phyloP scores from a whole-genome alignment of 768 basidiomycete genomes.

The Rhodosporidiobolus sp. region DNA sequence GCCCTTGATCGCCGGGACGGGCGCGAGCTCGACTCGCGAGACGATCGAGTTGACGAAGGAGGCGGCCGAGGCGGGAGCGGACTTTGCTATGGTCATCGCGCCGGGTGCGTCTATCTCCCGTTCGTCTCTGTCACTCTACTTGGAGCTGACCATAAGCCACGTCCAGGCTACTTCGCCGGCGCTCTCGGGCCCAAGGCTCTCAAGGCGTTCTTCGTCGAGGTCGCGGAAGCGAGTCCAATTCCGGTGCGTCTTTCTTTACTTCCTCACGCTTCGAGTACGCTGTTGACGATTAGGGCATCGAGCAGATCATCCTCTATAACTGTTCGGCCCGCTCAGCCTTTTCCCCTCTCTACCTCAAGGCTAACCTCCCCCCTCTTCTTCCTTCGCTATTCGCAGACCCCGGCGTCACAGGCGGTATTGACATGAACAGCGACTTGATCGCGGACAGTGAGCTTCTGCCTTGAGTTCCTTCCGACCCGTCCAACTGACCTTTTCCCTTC shows the following conservation, averaged over 20 bases:
- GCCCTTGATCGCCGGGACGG: conserved; percentile 78
- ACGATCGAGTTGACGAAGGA: conserved; percentile 59
- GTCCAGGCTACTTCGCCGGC: conserved; percentile 23
- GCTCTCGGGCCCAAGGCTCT: conserved; percentile 62
- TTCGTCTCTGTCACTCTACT: background rate
- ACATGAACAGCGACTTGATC: conserved; percentile 84
- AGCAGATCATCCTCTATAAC: conserved; percentile 23
- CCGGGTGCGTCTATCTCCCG: conserved; percentile 50
- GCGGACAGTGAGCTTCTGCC: conserved; percentile 39
- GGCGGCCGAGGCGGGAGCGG: conserved; percentile 80
- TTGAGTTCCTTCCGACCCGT: accelerated
- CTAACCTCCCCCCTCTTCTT: background rate
- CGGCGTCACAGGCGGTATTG: conserved; percentile 81
- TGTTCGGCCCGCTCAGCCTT: background rate
- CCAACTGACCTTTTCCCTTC: background rate
- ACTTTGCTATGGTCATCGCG: conserved; percentile 77
- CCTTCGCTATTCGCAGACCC: conserved; percentile 58
- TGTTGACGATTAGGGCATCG: background rate
- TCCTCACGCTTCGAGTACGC: conserved; percentile 60
- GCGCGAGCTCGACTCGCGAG: conserved; percentile 76
- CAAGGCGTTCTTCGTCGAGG: conserved; percentile 73
- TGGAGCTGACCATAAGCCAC: background rate
- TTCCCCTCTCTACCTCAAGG: accelerated
- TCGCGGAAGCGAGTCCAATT: conserved; percentile 73
- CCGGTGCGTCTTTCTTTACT: conserved; percentile 72